Base-by-base conservation (phyloP, 345 rosid genomes). In the Salix arbutifolia region DNA sequence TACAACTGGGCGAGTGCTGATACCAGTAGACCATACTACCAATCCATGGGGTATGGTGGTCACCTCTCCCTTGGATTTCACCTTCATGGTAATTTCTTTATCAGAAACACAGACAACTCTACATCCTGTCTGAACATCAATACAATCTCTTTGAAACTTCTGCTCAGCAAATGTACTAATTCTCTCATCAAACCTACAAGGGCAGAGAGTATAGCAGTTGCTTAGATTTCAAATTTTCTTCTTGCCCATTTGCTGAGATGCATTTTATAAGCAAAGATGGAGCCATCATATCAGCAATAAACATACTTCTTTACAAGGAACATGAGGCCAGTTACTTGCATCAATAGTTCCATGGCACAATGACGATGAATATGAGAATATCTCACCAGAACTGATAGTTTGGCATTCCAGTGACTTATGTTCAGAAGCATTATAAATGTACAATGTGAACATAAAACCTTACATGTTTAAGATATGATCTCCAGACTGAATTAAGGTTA, bases 11-110 rank as follows among this genome's bases (percentile, higher is more conserved):
- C 92, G 97, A 77, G 97, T 87, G 74, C 88, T 89, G 74, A 93
- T 79, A 37, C 99, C 98, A 65, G 99, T 88, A 56, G 99, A 96
- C 99, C 98, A 94, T 70, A 96, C 78, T 79, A 96, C 86, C 87
- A 96, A 78, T 46, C 99, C 99, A 84, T 92, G 92, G 31, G 97
- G 94, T 73, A 94, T 14, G 35, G 90, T 81, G 50, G 81, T 74
- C 60, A 58, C 52, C 67, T 92, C 90, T 71, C 92, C 97, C 3
- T 76, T 85, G 30, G 97, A 80, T 84, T 92, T 92, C 56, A 86
- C 31, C 72, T 94, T 92, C 91, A 88, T 82, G 44, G 90, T 78
- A 44, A 94, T 87, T 46, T 84, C 96, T 87, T 91, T 90, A 56
- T 89, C 90, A 30, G 97, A 86, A 65, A 96, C 92, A 69, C 85